Evolutionary conservation across 2,329 filamentous ascomycete species (phyloP).

Genomic region (Penicillium digitatum): DNA sequence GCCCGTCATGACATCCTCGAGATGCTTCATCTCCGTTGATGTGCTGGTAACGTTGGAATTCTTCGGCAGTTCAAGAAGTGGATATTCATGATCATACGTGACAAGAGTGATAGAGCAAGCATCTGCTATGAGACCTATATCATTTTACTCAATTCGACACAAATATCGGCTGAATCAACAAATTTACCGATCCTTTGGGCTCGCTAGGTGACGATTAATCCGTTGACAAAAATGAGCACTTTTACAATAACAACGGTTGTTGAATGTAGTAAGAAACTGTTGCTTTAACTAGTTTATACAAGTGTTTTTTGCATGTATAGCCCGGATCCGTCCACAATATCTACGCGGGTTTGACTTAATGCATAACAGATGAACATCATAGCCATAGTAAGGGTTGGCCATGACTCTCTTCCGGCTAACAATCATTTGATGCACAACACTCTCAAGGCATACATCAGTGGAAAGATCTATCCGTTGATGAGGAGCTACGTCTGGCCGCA

Average conservation of each 20-base stretch:
- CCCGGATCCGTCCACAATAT: neutral
- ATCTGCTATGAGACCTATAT: neutral
- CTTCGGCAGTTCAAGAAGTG: neutral
- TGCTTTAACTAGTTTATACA: too few relatives aligned
- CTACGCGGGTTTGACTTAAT: neutral
- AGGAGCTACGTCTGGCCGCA: neutral
- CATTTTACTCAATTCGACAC: neutral
- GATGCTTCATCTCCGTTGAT: constrained; percentile 35
- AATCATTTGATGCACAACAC: neutral
- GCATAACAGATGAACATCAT: neutral
- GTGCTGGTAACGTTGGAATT: neutral
- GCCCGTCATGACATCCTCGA: constrained; percentile 68
- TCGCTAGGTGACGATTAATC: too few relatives aligned
- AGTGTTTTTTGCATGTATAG: too few relatives aligned
- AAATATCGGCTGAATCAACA: neutral
- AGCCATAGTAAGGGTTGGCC: neutral
- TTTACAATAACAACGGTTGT: neutral
- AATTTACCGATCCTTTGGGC: too few relatives aligned
- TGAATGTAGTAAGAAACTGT: neutral
- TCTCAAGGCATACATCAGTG: neutral
- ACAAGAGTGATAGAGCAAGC: neutral
- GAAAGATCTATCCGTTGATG: neutral
- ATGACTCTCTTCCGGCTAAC: neutral
- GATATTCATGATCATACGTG: neutral
- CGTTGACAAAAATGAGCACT: neutral